phyloP scores from a whole-genome alignment of 495 filamentous ascomycete genomes.

The Paragyromitra xinjiangensis region DNA sequence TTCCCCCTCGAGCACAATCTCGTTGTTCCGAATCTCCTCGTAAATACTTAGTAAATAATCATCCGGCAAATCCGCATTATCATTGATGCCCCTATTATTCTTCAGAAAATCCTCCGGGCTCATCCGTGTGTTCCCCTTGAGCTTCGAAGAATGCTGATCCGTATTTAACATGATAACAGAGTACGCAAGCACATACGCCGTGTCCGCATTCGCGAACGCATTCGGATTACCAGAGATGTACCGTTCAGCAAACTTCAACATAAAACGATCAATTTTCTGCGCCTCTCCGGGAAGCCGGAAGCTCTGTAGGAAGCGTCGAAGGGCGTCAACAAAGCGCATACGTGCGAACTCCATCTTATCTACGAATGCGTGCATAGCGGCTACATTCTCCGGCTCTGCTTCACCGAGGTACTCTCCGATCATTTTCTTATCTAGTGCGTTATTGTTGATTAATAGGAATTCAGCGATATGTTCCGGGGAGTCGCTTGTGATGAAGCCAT shows the following conservation, averaged over 20 bases:
- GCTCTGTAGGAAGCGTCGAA: conserved; percentile 89
- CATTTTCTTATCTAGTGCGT: conserved; percentile 84
- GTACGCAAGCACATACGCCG: conserved; percentile 93
- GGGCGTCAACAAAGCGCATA: conserved; percentile 89
- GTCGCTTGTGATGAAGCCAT: conserved; percentile 83
- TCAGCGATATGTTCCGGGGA: conserved; percentile 81
- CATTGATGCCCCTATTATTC: conserved; percentile 98
- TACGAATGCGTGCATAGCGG: conserved; percentile 98
- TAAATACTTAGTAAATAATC: conserved; percentile 91
- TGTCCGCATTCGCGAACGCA: conserved; percentile 97
- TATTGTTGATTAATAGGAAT: conserved; percentile 77
- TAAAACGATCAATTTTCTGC: conserved; percentile 99
- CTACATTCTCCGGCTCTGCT: conserved; percentile 88
- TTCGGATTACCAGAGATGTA: conserved; percentile 95
- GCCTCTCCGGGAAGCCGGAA: conserved; percentile 96
- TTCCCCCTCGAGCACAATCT: conserved; percentile 95
- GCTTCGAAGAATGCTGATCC: conserved; percentile 88
- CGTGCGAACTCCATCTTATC: conserved; percentile 94
- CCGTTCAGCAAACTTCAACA: conserved; percentile 97
- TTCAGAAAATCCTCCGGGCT: conserved; percentile 97
- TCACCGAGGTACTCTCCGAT: conserved; percentile 97
- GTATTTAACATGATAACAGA: conserved; percentile 98
- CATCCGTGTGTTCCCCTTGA: conserved; percentile 80
- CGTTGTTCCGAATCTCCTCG: conserved; percentile 87
- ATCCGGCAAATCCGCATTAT: conserved; percentile 89